Base-by-base conservation (phyloP, 768 basidiomycete genomes). In the Lactarius evosmus region DNA sequence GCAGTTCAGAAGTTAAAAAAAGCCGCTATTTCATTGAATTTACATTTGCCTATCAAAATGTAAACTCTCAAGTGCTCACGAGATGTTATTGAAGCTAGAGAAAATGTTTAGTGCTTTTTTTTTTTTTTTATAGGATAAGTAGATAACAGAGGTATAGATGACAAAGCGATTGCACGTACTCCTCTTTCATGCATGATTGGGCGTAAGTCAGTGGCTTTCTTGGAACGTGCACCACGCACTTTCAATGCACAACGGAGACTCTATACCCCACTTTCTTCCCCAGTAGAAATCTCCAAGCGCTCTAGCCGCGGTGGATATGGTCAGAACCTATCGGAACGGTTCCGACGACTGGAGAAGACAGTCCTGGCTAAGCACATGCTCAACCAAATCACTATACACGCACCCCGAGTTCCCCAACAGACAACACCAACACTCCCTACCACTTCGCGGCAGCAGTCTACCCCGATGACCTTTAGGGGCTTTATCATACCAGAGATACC, bases 401-500 rank as follows among this genome's bases (percentile, higher is more conserved):
- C 34, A 36, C 34, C 54, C 34, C 54, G 54, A 22, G 22, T 53
- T 51, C 19, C 56, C 49, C 74, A 27, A 61, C 71, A 22, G 46
- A 60, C 36, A n/a, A 54, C 41, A 52, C 30, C 57, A 36, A 19
- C 29, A 46, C 16, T 53, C 59, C 16, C 65, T 56, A 30, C 57
- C 67, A 34, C 58, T 61, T 27, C 46, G 25, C 36, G 56, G 56
- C 17, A 27, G 41, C 25, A n/a, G 29, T 29, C 54, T 53, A 44
- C 51, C 19, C 56, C 30, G 44, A 74, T 38, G 40, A 76, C 71
- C 6, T 87, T 87, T 68, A 71, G 73, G 67, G 87, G 87, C 4
- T 76, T 87, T 16, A 71, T 78, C 30, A 75, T 93, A 66, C 89
- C 91, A 2, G 75, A 82, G 66, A 75, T 82, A 62, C 91, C 91